Evolutionary conservation across 169 alveolate species (phyloP).

Genomic region (Condylostoma magnum): DNA sequence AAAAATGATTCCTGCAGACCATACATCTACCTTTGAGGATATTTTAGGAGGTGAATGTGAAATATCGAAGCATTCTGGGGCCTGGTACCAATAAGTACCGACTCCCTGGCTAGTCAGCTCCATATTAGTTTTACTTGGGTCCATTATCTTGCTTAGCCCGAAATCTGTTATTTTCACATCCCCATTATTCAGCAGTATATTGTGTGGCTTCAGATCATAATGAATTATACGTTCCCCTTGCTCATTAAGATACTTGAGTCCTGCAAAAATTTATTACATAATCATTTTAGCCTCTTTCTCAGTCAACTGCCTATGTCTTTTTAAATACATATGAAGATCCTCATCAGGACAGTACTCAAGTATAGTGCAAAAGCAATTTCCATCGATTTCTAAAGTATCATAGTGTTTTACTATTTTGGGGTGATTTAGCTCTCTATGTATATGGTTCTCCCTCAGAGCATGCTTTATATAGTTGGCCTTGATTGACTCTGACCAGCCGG

Average conservation of each 20-base stretch:
- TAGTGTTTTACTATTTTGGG: conserved; percentile 78
- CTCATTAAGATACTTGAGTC: conserved; percentile 78
- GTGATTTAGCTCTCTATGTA: conserved; percentile 76
- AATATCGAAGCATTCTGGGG: conserved; percentile 85
- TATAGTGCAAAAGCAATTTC: conserved; percentile 82
- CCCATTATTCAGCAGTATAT: conserved; percentile 83
- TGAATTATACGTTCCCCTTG: conserved; percentile 77
- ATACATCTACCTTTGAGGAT: conserved; percentile 86
- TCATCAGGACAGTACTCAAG: conserved; percentile 86
- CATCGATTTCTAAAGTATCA: conserved; percentile 87
- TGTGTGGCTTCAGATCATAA: conserved; percentile 89
- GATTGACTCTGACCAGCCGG: conserved; percentile 77
- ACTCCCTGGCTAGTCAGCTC: conserved; percentile 88
- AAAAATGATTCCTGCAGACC: conserved; percentile 88
- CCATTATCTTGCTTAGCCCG: conserved; percentile 83
- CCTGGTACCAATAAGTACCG: conserved; percentile 90
- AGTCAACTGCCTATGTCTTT: conserved; percentile 58
- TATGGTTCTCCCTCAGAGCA: conserved; percentile 86
- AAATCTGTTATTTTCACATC: conserved; percentile 87
- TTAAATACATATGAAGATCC: conserved; percentile 75
- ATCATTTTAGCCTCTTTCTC: conserved; percentile 88
- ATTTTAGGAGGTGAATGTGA: conserved; percentile 62
- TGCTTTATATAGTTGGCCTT: conserved; percentile 84
- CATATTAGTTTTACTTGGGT: conserved; percentile 63
- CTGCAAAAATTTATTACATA: conserved; percentile 75